Evolutionary conservation across 768 basidiomycete genomes (phyloP).

Genomic region (Pleurotus tuber-regium): DNA sequence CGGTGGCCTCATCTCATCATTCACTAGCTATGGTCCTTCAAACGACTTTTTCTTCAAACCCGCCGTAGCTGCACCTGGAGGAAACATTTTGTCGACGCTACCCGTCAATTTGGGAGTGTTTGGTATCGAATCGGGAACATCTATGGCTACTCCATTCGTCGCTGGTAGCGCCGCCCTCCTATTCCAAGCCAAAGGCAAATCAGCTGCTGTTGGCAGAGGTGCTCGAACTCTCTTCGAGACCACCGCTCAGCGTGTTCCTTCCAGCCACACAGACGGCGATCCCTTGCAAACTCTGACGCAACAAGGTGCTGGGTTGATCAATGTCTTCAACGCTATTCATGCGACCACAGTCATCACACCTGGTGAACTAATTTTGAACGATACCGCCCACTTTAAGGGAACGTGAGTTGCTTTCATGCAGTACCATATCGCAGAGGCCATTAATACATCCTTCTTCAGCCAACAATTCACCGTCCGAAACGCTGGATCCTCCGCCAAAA

Average conservation of each 20-base stretch:
- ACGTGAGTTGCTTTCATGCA: constrained; percentile 34
- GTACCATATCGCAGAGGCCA: too few species aligned
- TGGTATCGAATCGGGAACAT: constrained; percentile 41
- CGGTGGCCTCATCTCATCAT: constrained; percentile 55
- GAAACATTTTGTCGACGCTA: constrained; percentile 46
- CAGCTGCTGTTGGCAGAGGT: constrained; percentile 22
- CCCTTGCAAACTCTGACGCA: constrained; percentile 50
- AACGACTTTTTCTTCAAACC: constrained; percentile 61
- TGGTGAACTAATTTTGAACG: constrained; percentile 59
- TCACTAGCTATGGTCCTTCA: constrained; percentile 57
- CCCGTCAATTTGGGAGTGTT: constrained; percentile 39
- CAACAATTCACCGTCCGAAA: constrained; percentile 54
- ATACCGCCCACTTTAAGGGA: constrained; percentile 53
- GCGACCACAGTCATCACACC: constrained; percentile 51
- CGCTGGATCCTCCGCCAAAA: constrained; percentile 37
- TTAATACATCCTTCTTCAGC: constrained; percentile 21
- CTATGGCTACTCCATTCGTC: constrained; percentile 44
- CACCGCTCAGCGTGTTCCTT: constrained; percentile 41
- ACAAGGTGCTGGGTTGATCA: constrained; percentile 55
- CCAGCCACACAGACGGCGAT: constrained; percentile 44
- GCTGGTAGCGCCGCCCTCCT: constrained; percentile 44
- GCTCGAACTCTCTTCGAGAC: constrained; percentile 40
- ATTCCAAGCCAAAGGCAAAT: constrained; percentile 37
- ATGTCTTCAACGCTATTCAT: constrained; percentile 57
- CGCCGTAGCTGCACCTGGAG: constrained; percentile 50